Base-by-base conservation (phyloP, 441 rosid species). In the Aquilaria agallochum region DNA sequence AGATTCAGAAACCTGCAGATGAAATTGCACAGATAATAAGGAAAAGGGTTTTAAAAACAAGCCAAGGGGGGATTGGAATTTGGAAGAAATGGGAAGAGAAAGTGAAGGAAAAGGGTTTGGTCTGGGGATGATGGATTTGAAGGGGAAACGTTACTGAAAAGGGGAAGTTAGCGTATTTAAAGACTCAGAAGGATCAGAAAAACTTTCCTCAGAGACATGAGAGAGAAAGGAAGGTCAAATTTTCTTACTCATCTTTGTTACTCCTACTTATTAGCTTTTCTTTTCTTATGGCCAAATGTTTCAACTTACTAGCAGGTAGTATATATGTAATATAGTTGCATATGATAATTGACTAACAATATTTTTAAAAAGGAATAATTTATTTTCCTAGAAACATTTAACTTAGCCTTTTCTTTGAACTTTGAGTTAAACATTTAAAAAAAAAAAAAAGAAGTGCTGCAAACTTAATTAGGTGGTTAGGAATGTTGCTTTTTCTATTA, bases 41-140 rank as follows among this genome's bases (percentile, higher is more conserved):
- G 45, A 67, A 65, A 63, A 68, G 62, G 76, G 67, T 5, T 36
- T 48, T 14, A 50, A 53, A 57, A 61, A 55, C 31, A 53, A 63
- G 56, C 56, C 65, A 36, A 4, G 42, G 42, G 7, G 7, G 7
- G 42, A 8, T 36, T 36, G 7, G 7, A 8, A 8, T 36, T 36
- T 36, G 42, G 42, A 8, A 2, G 42, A 8, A 2, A 36, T 36
- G 42, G 55, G 76, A 75, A 65, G 66, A 72, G 74, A 73, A 77
- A 69, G 72, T 74, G 80, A 64, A 72, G 76, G 76, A 56, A 72
- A 65, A 68, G 66, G 73, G 68, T 71, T 63, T 73, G 70, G 67
- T 68, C 68, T 77, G 67, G 81, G 83, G 78, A 74, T 70, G 74
- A 70, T 75, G 76, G 73, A 36, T 71, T 80, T 74, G 57, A 78